A percentile compares a stretch with the other conserved stretches of the same genome.
Conservation (phyloP, 2,329 filamentous ascomycete genomes). For the Hymenoscyphus linearis region DNA sequence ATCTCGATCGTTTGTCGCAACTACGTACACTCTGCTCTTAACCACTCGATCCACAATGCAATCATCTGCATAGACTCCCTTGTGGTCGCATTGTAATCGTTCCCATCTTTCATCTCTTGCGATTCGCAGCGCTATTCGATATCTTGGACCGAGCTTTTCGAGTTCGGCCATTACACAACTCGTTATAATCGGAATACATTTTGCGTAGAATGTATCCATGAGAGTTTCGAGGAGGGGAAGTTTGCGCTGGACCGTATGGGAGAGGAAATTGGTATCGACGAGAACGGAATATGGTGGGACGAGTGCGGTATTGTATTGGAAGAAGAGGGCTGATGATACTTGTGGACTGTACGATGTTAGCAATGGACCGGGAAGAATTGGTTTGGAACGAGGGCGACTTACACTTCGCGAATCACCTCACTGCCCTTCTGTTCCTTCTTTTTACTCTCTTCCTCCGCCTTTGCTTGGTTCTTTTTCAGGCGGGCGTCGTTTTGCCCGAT, state of each 20-base stretch:
- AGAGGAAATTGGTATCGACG: constrained; percentile 86
- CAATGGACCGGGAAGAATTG: background rate
- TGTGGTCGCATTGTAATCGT: constrained; percentile 82
- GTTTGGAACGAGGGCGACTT: constrained; percentile 22
- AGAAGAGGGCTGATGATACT: constrained; percentile 80
- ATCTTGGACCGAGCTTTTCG: constrained; percentile 85
- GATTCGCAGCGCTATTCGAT: constrained; percentile 77
- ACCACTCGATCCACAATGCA: constrained; percentile 70
- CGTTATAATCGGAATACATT: constrained; percentile 84
- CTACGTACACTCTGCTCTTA: constrained; percentile 72
- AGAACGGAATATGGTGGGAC: constrained; percentile 72
- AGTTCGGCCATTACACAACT: constrained; percentile 77
- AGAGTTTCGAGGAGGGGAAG: constrained; percentile 80
- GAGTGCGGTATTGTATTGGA: constrained; percentile 80
- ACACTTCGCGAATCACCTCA: constrained; percentile 61
- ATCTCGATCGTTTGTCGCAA: constrained; percentile 72
- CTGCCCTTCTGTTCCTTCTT: constrained; percentile 55
- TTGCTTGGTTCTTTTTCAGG: constrained; percentile 71
- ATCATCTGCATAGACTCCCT: constrained; percentile 82
- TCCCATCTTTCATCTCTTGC: constrained; percentile 88
- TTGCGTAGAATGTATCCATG: constrained; percentile 92
- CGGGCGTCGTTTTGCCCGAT: constrained; percentile 77
- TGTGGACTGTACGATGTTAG: constrained; percentile 50
- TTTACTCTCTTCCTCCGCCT: constrained; percentile 55
- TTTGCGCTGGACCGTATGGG: constrained; percentile 86